These are phyloP conservation scores for Venustampulla echinocandica DNA, from an alignment of 495 filamentous ascomycete species.

Conservation along the genomic window DNA sequence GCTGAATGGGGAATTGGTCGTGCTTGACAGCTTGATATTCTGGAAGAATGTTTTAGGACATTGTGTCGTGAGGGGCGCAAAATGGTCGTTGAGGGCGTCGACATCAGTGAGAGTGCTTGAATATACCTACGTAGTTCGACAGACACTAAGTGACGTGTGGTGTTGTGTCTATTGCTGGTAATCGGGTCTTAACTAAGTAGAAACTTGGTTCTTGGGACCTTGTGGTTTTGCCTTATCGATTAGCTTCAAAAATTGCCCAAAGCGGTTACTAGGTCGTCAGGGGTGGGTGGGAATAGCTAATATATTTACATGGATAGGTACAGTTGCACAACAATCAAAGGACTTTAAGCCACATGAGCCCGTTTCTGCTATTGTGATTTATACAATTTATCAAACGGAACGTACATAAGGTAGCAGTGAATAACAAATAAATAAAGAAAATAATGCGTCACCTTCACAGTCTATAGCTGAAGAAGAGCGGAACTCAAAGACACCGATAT, in stretches of 20 bases:
- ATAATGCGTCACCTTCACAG: too few relatives aligned
- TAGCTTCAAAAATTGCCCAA: slow-evolving; percentile 2
- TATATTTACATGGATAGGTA: too few relatives aligned
- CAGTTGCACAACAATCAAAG: too few relatives aligned
- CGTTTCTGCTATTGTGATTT: too few relatives aligned
- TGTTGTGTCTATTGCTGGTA: not conserved
- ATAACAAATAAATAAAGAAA: too few relatives aligned
- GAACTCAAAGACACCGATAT: too few relatives aligned
- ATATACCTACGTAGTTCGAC: slow-evolving; percentile 1
- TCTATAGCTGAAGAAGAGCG: too few relatives aligned
- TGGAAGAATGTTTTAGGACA: slow-evolving; percentile 9
- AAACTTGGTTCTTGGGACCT: not conserved
- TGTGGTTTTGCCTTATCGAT: not conserved
- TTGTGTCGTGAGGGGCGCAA: slow-evolving; percentile 16
- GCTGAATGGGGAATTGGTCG: not conserved
- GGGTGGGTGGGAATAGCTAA: too few relatives aligned
- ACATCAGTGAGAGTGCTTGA: slow-evolving; percentile 25
- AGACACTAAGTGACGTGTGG: slow-evolving; percentile 14
- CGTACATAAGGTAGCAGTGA: too few relatives aligned
- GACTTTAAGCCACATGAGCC: too few relatives aligned
- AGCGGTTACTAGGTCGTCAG: not conserved
- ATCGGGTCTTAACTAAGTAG: not conserved
- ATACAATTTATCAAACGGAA: too few relatives aligned
- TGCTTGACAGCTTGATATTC: slow-evolving; percentile 4
- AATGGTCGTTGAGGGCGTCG: slow-evolving; percentile 14